Evolutionary conservation across 768 basidiomycete genomes (phyloP).

Genomic region (Kwoniella dendrophila): DNA sequence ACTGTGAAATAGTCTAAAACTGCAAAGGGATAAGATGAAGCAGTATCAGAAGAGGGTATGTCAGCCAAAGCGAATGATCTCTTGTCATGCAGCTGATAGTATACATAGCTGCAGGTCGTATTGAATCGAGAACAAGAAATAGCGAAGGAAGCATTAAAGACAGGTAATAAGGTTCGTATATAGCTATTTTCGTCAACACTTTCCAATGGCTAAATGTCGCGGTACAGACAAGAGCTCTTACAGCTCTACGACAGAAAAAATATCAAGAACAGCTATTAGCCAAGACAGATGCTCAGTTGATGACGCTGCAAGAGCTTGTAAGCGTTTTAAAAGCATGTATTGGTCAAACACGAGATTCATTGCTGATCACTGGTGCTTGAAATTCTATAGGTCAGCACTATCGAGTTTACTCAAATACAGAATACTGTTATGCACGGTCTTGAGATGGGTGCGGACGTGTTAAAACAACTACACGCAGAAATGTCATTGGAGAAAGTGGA

Average conservation of each 20-base stretch:
- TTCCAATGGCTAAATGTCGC: neutral
- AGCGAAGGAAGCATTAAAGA: slow-evolving; percentile 76
- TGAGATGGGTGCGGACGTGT: slow-evolving; percentile 87
- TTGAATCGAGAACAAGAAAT: slow-evolving; percentile 86
- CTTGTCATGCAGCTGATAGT: slow-evolving; percentile 9
- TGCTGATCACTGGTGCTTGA: neutral
- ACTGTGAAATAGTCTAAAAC: slow-evolving; percentile 94
- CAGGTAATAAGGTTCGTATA: slow-evolving; percentile 71
- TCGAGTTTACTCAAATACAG: slow-evolving; percentile 94
- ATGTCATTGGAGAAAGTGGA: slow-evolving; percentile 92
- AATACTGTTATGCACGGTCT: slow-evolving; percentile 89
- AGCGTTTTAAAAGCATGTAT: too few relatives aligned
- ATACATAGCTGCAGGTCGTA: slow-evolving; percentile 73
- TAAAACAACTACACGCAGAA: slow-evolving; percentile 92
- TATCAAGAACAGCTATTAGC: slow-evolving; percentile 84
- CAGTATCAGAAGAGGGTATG: slow-evolving; percentile 92
- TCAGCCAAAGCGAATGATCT: neutral
- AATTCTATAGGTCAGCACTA: slow-evolving; percentile 76
- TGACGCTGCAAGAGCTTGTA: slow-evolving; percentile 84
- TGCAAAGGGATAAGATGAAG: slow-evolving; percentile 91
- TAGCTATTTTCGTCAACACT: neutral
- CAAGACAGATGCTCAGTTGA: slow-evolving; percentile 88
- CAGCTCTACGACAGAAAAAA: slow-evolving; percentile 85
- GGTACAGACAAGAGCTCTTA: slow-evolving; percentile 67
- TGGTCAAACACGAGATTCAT: neutral